Percentiles rank a stretch among this genome's conserved stretches.
These are phyloP conservation scores for Salix caprea DNA, from an alignment of 345 rosid species.

Conservation along the genomic window DNA sequence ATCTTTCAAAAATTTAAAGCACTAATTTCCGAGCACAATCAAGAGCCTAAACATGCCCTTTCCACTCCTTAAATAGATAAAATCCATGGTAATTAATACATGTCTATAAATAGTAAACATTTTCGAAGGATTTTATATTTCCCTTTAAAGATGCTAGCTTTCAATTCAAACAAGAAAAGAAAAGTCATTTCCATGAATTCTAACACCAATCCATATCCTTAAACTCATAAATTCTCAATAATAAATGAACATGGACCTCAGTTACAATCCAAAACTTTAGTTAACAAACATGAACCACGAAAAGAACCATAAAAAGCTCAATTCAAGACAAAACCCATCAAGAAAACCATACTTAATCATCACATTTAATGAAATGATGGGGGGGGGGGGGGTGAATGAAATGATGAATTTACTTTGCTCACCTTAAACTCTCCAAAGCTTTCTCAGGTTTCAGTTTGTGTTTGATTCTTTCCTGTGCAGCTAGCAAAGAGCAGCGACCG, in stretches of 20 bases:
- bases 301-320: background rate
- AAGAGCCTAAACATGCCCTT: background rate
- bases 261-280: background rate
- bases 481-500: background rate
- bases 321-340: background rate
- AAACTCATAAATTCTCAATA: background rate
- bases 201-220: background rate
- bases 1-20: background rate
- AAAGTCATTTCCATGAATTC: background rate
- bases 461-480: background rate
- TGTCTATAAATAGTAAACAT: background rate
- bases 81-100: background rate
- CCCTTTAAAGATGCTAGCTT: background rate
- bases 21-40: background rate
- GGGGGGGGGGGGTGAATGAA: too few relatives aligned
- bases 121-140: background rate
- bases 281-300: background rate
- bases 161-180: background rate
- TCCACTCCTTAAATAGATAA: background rate
- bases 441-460: background rate
- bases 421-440: background rate
- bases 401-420: background rate
- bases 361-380: background rate
- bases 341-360: background rate
- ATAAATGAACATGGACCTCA: background rate